These are phyloP conservation scores for Nissolia schottii DNA, from an alignment of 306 rosid genomes.

Conservation along the genomic window DNA sequence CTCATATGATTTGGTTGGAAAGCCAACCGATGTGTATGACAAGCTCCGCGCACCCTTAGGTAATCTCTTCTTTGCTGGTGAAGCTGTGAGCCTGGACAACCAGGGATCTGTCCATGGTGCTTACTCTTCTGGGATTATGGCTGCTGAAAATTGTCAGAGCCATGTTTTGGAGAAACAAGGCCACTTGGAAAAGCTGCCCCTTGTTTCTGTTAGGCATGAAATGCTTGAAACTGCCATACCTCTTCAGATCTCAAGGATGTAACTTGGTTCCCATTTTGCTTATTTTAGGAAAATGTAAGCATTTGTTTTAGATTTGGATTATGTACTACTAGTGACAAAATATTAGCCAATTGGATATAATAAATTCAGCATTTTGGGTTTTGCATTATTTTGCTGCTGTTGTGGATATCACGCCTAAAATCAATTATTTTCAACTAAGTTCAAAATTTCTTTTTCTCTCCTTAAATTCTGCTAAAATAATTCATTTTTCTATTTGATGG, in stretches of 20 bases:
- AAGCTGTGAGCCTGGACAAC: slow-evolving; percentile 57
- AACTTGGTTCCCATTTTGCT: not conserved
- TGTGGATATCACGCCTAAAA: too few relatives aligned
- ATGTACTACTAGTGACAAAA: not conserved
- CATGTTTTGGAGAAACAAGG: slow-evolving; percentile 36
- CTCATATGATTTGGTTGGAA: slow-evolving; percentile 69
- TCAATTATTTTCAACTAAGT: not conserved
- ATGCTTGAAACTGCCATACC: slow-evolving; percentile 39
- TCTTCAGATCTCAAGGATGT: slow-evolving; percentile 58
- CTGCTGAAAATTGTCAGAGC: slow-evolving; percentile 43
- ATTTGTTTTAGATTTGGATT: not conserved
- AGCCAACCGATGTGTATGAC: slow-evolving; percentile 58
- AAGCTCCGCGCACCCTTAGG: slow-evolving; percentile 69
- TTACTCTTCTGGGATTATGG: slow-evolving; percentile 52
- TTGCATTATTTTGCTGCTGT: too few relatives aligned
- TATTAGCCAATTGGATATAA: not conserved
- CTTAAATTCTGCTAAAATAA: too few relatives aligned
- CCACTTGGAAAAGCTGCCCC: slow-evolving; percentile 18
- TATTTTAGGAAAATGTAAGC: not conserved
- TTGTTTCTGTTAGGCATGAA: slow-evolving; percentile 35
- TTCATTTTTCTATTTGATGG: too few relatives aligned
- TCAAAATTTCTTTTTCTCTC: not conserved
- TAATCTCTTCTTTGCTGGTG: slow-evolving; percentile 50
- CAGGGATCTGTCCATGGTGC: slow-evolving; percentile 80
- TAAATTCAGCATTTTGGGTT: not conserved